Percentiles rank a stretch among this genome's conserved stretches.
Conservation (phyloP, 495 filamentous ascomycete species). For the Aspergillus affinis region DNA sequence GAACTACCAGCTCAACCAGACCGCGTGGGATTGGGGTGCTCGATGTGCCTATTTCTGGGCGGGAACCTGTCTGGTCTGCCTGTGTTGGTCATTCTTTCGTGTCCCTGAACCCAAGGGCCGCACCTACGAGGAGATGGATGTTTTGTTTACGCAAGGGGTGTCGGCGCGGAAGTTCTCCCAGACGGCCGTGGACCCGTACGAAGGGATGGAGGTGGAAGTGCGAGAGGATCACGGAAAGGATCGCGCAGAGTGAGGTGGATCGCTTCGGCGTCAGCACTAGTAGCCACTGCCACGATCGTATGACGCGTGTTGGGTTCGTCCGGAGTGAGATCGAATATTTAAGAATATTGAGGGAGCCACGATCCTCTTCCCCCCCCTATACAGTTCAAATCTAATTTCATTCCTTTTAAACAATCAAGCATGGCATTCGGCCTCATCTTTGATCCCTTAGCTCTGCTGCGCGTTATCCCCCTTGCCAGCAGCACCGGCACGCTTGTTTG, state of each 20-base stretch:
- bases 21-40: slow-evolving; percentile 66
- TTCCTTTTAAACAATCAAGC: too few species aligned
- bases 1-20: slow-evolving; percentile 63
- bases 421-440: slow-evolving; percentile 43
- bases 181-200: slow-evolving; percentile 54
- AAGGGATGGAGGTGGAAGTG: slow-evolving; percentile 10
- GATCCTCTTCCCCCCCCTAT: too few species aligned
- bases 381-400: too few species aligned
- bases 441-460: slow-evolving; percentile 37
- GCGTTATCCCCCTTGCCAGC: slow-evolving; percentile 36
- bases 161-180: slow-evolving; percentile 57
- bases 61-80: slow-evolving; percentile 60
- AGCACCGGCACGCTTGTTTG: slow-evolving; percentile 38
- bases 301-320: background rate
- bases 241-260: background rate
- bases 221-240: slow-evolving; percentile 7
- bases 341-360: background rate
- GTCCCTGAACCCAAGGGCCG: slow-evolving; percentile 65
- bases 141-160: slow-evolving; percentile 44
- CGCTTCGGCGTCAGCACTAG: background rate
- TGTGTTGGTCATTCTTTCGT: slow-evolving; percentile 65
- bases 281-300: background rate
- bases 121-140: slow-evolving; percentile 58
- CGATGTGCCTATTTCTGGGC: slow-evolving; percentile 70
- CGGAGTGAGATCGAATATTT: background rate